Conservation (phyloP, 2,329 filamentous ascomycete genomes). For the Trichoderma guizhouense region DNA sequence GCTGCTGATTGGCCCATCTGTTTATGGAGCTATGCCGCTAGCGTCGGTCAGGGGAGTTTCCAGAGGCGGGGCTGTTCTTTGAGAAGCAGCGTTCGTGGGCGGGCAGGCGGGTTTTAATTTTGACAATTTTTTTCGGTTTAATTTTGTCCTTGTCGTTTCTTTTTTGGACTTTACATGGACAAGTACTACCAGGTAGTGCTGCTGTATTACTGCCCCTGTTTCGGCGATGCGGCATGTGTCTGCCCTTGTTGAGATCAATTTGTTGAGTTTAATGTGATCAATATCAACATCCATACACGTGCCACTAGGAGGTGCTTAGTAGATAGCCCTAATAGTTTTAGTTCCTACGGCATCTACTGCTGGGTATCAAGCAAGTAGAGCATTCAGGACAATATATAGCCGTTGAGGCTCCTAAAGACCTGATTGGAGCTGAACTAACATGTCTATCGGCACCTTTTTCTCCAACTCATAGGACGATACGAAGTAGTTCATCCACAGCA, state of each 20-base stretch:
- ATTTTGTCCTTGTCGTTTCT: not conserved
- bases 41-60: not conserved
- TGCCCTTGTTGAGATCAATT: not conserved
- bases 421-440: not conserved
- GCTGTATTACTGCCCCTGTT: not conserved
- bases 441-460: not conserved
- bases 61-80: not conserved
- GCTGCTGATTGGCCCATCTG: slow-evolving; percentile 40
- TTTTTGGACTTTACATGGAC: not conserved
- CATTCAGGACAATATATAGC: not conserved
- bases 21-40: not conserved
- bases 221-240: not conserved
- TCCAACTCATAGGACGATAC: not conserved
- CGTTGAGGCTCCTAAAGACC: not conserved
- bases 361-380: not conserved
- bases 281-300: not conserved
- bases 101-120: not conserved
- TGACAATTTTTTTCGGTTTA: not conserved
- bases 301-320: not conserved
- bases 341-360: not conserved
- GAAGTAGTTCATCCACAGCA: not conserved
- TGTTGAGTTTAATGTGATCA: not conserved
- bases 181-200: not conserved
- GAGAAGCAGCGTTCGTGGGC: not conserved
- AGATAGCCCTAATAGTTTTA: not conserved